Evolutionary conservation across 1,139 yeast species (phyloP).

Genomic region (Taiozyma sp.): DNA sequence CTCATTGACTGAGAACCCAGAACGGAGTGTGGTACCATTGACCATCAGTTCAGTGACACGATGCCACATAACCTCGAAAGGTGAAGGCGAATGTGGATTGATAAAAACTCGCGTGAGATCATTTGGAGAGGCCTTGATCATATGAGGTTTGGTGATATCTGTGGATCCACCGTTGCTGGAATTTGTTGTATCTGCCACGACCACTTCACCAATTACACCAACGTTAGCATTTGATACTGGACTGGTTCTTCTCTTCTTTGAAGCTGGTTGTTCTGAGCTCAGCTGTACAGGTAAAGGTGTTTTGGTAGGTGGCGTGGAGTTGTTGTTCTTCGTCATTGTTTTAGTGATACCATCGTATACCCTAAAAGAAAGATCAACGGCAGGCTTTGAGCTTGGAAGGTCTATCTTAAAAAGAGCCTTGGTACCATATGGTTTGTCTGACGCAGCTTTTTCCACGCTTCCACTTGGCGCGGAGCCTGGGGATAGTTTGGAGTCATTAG

Average conservation of each 20-base stretch:
- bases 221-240: not conserved
- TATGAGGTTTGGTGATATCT: not conserved
- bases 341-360: not conserved
- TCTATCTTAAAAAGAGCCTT: not conserved
- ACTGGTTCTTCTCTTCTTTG: not conserved
- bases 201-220: not conserved
- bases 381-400: not conserved
- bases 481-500: not conserved
- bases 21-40: not conserved
- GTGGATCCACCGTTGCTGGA: not conserved
- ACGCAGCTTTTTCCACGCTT: not conserved
- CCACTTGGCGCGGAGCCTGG: not conserved
- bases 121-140: not conserved
- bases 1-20: not conserved
- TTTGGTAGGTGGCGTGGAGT: not conserved
- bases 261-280: not conserved
- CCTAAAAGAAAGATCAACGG: not conserved
- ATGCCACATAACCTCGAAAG: not conserved
- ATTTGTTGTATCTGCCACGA: not conserved
- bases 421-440: not conserved
- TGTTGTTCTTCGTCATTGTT: not conserved
- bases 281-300: not conserved
- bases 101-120: not conserved
- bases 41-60: not conserved
- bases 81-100: not conserved